Percentiles rank a stretch among this genome's conserved stretches.
Evolutionary conservation across 345 rosid genomes (phyloP).

Genomic region (Eucalyptus cloeziana): DNA sequence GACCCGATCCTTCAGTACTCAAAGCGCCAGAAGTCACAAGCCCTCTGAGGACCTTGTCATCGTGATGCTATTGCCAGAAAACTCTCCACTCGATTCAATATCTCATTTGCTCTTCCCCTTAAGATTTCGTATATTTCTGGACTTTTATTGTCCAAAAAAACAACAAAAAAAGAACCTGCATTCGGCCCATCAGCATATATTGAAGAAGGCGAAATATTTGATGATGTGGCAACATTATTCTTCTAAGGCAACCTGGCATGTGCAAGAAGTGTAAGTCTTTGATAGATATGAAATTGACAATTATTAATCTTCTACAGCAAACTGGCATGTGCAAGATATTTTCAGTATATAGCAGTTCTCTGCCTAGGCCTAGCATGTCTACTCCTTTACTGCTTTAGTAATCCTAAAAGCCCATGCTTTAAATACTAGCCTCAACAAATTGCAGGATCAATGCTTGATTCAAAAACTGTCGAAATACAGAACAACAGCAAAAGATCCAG

Average conservation of each 20-base stretch:
- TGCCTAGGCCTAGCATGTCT: background rate
- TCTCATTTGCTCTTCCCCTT: background rate
- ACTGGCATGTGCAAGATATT: background rate
- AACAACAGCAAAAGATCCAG: background rate
- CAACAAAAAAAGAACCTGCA: background rate
- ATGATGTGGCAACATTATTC: background rate
- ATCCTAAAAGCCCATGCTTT: background rate
- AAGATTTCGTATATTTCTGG: background rate
- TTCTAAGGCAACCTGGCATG: background rate
- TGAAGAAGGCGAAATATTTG: background rate
- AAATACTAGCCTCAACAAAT: background rate
- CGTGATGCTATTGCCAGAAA: background rate
- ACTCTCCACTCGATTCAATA: background rate
- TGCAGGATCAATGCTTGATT: background rate
- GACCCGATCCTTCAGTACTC: slow-evolving; percentile 73
- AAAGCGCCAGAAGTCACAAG: slow-evolving; percentile 79
- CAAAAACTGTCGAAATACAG: background rate
- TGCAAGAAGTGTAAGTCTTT: background rate
- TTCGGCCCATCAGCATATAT: background rate
- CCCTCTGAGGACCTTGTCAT: background rate
- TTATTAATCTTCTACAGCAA: background rate
- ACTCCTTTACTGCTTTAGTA: background rate
- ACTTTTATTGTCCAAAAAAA: background rate
- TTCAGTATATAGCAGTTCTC: background rate
- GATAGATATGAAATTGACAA: background rate